Base-by-base conservation (phyloP, 2,329 filamentous ascomycete species). In the Blumeria hordei region DNA sequence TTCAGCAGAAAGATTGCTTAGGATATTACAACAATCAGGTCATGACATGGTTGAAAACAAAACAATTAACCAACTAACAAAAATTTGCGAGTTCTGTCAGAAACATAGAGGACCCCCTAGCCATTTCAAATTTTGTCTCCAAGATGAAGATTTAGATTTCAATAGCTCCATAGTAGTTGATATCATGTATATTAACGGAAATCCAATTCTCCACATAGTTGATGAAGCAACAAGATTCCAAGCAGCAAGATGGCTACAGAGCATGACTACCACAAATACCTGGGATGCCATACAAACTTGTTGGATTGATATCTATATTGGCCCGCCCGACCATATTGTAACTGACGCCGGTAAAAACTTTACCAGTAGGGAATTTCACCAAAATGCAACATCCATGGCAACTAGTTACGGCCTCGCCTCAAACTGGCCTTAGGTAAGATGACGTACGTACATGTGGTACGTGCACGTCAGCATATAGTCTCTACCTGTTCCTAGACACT, bases 141-240 rank as follows among this genome's bases (percentile, higher is more conserved):
- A 37, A 32, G 51, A 53, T 53, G 16, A 21, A 8, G 18, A 18
- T 36, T 6, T 41, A 9, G 0, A 53, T 28, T 53, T 53, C 36
- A 53, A 41, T 18, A 7, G 43, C n/a, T 41, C 36, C 5, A 53
- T 53, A 4, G 6, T 53, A 18, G 16, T 53, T 9, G 36, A 53
- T 12, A 34, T 53, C 3, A 53, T 53, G 51, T 53, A 53, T 12
- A 28, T 53, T 21, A 21, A 53, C 9, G 7, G 6, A 12, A 14
- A 53, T 41, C 35, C 51, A 8, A 37, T 53, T 32, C 51, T 53
- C n/a, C 51, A 53, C 33, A 34, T 53, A 10, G 36, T 53, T 41
- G 51, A 53, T 32, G n/a, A 28, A 32, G 35, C 16, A 21, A 53
- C 51, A 7, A 53, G 33, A 12, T 53, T 41, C 43, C 36, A 53